Percentiles rank a stretch among this genome's conserved stretches.
Conservation (phyloP, 768 basidiomycete species). For the Xanthoconium purpureum region DNA sequence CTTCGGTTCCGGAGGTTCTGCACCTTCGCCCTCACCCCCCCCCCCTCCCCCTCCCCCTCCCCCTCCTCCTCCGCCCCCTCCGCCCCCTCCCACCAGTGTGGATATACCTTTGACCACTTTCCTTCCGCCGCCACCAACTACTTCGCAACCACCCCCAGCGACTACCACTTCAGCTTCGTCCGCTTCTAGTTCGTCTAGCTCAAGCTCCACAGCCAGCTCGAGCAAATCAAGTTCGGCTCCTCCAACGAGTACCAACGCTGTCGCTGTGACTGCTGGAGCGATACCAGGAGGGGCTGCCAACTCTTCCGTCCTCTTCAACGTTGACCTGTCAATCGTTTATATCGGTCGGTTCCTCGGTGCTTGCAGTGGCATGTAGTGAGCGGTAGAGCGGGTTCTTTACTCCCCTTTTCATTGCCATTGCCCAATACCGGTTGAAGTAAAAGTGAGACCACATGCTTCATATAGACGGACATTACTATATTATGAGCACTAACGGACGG, state of each 20-base stretch:
- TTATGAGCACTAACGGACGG: conserved; percentile 19
- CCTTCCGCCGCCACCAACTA: conserved; percentile 18
- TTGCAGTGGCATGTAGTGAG: conserved; percentile 8
- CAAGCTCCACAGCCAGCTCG: conserved; percentile 7
- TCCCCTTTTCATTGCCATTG: background rate
- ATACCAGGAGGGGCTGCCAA: background rate
- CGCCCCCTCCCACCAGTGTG: conserved; percentile 14
- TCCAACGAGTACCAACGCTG: conserved; percentile 16
- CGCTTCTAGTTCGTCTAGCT: conserved; percentile 15
- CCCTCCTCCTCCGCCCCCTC: background rate
- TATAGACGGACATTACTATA: conserved; percentile 19
- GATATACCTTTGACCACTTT: conserved; percentile 20
- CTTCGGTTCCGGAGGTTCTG: conserved; percentile 30
- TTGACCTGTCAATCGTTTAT: conserved; percentile 19
- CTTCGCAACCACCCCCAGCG: conserved; percentile 24
- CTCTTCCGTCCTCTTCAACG: conserved; percentile 10
- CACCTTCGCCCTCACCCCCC: conserved; percentile 25
- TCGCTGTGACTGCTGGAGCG: conserved; percentile 11
- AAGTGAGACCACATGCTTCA: conserved; percentile 17
- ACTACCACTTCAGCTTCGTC: conserved; percentile 16
- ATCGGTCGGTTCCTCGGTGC: conserved; percentile 19
- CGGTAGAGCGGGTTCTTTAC: conserved; percentile 8
- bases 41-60: background rate
- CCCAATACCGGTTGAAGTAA: conserved; percentile 3
- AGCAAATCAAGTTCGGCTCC: conserved; percentile 23